Evolutionary conservation across 345 rosid species (phyloP).

Genomic region (Zanthoxylum bungeanum): DNA sequence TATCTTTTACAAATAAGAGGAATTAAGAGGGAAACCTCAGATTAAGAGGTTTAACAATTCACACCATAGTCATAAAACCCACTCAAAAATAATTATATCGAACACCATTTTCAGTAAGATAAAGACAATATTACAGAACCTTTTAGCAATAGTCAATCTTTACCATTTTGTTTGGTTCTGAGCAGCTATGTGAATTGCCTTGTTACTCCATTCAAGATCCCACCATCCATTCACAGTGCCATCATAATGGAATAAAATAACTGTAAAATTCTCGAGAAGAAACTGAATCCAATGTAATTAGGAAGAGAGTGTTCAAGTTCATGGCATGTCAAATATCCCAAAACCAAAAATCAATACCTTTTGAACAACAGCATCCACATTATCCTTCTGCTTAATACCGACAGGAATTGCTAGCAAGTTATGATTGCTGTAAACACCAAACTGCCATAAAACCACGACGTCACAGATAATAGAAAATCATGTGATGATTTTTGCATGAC

Average conservation of each 20-base stretch:
- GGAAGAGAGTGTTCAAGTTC: slow-evolving; percentile 21
- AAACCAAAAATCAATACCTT: slow-evolving; percentile 50
- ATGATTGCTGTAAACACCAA: slow-evolving; percentile 31
- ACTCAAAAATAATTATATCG: not conserved
- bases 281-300: slow-evolving; percentile 68
- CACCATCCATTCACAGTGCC: slow-evolving; percentile 83
- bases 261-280: slow-evolving; percentile 83
- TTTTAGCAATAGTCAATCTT: slow-evolving; percentile 7
- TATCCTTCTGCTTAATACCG: slow-evolving; percentile 80
- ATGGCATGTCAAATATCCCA: not conserved
- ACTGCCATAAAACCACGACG: slow-evolving; percentile 33
- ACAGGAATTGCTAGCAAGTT: slow-evolving; percentile 87
- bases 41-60: not conserved
- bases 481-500: not conserved
- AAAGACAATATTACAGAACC: not conserved
- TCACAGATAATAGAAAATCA: slow-evolving; percentile 7
- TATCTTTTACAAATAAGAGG: not conserved
- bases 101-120: not conserved
- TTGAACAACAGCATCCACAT: slow-evolving; percentile 63
- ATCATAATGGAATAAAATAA: slow-evolving; percentile 89
- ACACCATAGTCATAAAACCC: not conserved
- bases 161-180: slow-evolving; percentile 97
- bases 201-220: slow-evolving; percentile 75
- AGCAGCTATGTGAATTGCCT: slow-evolving; percentile 85
- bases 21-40: not conserved